Evolutionary conservation across 1,284 basidiomycete species (phyloP), one percentile per base, ranked within the genome.

Genomic region (Puccinia coronata): DNA sequence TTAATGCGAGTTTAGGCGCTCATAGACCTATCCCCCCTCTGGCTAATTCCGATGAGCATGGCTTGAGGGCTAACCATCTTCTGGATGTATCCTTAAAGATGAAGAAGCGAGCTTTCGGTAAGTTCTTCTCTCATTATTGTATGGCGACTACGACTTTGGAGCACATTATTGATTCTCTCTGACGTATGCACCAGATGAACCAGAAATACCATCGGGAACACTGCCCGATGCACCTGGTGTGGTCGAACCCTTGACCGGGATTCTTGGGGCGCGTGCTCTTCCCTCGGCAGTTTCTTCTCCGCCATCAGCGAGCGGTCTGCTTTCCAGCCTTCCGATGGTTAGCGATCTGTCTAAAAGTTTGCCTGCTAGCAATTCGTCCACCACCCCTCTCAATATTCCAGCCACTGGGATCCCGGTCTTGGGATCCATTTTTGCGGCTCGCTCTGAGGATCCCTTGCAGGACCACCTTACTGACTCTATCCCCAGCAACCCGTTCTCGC

Each of bases 1-100:
- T 71, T 31, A 49, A 71, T 8, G 69, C 47, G 9, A 71, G 47
- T 34, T 36, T 71, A 23, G 69, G 69, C 20, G 25, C 69, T 2
- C 69, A 71, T 28, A 4, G 39, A 12, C 39, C 63, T 25, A 34
- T 53, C 28, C 69, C 16, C 18, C 69, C 69, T 28, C 63, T 67
- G 11, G 2, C 0, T 18, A 12, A 39, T 2, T 43, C 63, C n/a
- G 41, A 67, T n/a, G 23, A 43, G 1, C 63, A 67, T 28, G 63
- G 63, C 5, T 28, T 47, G 12, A 14, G 39, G 0, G 6, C 63
- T n/a, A 25, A 28, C 31, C 4, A 25, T 23, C 39, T 67, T 41
- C n/a, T 67, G 23, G 41, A 67, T 25, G 2, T 67, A 47, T 67
- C 63, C 5, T n/a, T 67, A 16, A 67, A 47, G 28, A 47, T 67